Conservation (phyloP, 1,284 basidiomycete genomes). For the Salmacisia buchloeana region DNA sequence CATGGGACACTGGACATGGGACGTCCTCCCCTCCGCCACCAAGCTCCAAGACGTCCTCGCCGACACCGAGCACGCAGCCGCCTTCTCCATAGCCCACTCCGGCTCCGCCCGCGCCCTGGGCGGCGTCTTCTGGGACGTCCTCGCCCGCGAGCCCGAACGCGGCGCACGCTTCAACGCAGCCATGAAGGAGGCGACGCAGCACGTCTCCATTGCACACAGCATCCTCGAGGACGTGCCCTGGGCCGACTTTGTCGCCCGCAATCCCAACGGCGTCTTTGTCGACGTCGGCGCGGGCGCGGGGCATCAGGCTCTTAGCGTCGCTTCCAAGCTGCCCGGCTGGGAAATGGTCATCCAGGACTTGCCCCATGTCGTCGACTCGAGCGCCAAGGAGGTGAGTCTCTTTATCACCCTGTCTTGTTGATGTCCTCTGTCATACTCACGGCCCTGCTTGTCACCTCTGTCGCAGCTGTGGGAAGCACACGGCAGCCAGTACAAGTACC, state of each 20-base stretch:
- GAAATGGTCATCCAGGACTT: conserved; percentile 9
- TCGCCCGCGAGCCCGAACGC: not conserved
- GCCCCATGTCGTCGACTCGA: conserved; percentile 7
- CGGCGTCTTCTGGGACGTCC: not conserved
- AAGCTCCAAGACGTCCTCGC: not conserved
- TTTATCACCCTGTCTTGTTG: not conserved
- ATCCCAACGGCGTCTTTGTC: conserved; percentile 5
- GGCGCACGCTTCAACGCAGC: not conserved
- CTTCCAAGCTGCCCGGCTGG: not conserved
- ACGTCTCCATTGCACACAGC: not conserved
- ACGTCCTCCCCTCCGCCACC: not conserved
- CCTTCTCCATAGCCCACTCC: not conserved
- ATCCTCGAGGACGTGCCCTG: not conserved
- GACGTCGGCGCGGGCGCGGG: conserved; percentile 9
- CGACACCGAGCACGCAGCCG: not conserved
- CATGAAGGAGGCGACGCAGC: not conserved
- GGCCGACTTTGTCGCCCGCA: not conserved
- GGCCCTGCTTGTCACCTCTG: not conserved
- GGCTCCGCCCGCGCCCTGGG: not conserved
- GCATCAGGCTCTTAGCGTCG: not conserved
- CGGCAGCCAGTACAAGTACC: not conserved
- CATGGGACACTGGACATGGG: not conserved
- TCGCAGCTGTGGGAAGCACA: conserved; percentile 4
- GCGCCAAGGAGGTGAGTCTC: conserved; percentile 6
- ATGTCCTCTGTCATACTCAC: not conserved